Percentiles rank a stretch among this genome's conserved stretches.
These are phyloP conservation scores for Grosmannia clavigera DNA, from an alignment of 2,329 filamentous ascomycete species.

Conservation along the genomic window DNA sequence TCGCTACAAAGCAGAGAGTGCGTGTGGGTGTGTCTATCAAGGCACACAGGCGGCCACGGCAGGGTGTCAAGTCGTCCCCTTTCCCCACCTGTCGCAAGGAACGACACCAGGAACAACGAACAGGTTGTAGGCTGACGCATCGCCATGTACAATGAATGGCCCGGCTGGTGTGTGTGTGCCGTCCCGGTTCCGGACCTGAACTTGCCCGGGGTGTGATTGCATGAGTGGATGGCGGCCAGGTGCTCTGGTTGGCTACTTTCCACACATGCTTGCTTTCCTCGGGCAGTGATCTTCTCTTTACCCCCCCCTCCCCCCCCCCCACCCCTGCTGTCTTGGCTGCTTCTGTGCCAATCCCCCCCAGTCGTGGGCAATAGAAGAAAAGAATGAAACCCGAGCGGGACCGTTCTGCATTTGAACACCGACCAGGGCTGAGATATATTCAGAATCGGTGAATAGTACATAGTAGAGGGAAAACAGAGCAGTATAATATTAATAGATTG, in stretches of 20 bases:
- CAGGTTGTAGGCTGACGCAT: not conserved
- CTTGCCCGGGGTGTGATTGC: not conserved
- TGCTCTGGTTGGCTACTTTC: not conserved
- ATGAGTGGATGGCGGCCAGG: not conserved
- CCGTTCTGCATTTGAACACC: not conserved
- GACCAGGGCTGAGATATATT: not conserved
- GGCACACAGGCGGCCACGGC: not conserved
- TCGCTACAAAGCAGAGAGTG: not conserved
- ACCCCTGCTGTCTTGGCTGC: constrained; percentile 7
- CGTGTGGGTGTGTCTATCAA: not conserved
- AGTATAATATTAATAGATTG: not conserved
- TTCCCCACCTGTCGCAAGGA: not conserved
- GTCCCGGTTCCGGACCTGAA: not conserved
- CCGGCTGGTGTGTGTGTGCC: not conserved
- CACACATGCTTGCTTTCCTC: not conserved
- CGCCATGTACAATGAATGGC: not conserved
- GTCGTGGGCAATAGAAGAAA: not conserved
- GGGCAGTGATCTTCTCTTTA: not conserved
- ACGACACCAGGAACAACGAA: constrained; percentile 1
- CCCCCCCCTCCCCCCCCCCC: not conserved
- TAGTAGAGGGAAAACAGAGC: not conserved
- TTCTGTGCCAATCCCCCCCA: constrained; percentile 3
- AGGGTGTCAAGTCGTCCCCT: not conserved
- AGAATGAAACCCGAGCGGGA: not conserved
- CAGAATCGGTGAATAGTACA: too few relatives aligned